Conservation (phyloP, 148 eudicot genomes). For the Chenopodium suecicum region DNA sequence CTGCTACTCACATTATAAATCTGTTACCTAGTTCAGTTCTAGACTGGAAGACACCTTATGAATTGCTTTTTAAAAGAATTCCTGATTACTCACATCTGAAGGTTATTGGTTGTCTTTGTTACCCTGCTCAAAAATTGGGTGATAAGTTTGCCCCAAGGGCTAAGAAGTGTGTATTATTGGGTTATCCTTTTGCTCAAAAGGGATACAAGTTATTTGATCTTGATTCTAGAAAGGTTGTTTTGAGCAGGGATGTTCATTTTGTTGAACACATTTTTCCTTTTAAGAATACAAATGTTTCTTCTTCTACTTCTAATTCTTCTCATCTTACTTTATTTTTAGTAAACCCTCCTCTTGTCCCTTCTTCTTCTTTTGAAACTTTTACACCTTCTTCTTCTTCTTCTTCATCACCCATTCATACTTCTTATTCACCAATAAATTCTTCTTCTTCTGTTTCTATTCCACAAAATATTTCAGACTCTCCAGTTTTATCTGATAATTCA, state of each 20-base stretch:
- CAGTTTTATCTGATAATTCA: too few species aligned
- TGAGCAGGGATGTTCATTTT: not conserved
- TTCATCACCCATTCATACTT: too few species aligned
- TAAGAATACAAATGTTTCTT: too few species aligned
- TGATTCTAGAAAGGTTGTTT: not conserved
- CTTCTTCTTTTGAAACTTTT: not conserved
- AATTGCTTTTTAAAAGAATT: not conserved
- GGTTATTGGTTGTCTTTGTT: too few species aligned
- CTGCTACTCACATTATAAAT: not conserved
- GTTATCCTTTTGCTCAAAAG: not conserved
- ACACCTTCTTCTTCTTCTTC: too few species aligned
- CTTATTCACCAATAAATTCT: too few species aligned
- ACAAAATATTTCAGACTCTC: too few species aligned
- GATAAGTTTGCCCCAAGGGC: not conserved
- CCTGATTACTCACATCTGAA: not conserved
- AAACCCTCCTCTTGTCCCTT: not conserved
- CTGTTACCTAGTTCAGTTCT: not conserved
- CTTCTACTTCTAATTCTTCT: too few species aligned
- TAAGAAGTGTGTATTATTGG: not conserved
- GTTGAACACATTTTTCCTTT: not conserved
- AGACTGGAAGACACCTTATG: not conserved
- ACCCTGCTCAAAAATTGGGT: not conserved
- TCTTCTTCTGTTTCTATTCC: too few species aligned
- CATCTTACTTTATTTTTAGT: too few species aligned
- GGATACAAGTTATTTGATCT: not conserved